phyloP scores from a whole-genome alignment of 1,139 yeast species.

The Blastobotrys indianensis region DNA sequence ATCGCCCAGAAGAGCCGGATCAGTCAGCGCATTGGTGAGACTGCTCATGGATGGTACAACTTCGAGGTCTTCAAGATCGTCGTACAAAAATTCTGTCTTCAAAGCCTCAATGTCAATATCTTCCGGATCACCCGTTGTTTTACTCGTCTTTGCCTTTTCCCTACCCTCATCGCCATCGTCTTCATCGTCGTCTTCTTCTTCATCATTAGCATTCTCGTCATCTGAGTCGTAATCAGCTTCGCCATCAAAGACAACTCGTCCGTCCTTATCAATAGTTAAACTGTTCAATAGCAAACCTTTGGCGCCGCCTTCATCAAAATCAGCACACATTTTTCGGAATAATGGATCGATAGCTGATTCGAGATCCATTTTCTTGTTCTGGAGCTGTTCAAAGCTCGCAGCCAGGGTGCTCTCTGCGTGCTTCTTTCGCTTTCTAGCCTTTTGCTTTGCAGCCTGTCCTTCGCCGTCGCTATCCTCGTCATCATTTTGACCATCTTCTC shows the following conservation, averaged over 20 bases:
- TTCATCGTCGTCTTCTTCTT: slow-evolving; percentile 34
- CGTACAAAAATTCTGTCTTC: slow-evolving; percentile 20
- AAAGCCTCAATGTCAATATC: slow-evolving; percentile 18
- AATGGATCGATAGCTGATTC: slow-evolving; percentile 81
- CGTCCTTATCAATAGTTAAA: slow-evolving; percentile 50
- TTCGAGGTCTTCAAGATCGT: slow-evolving; percentile 37
- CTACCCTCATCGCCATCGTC: slow-evolving; percentile 25
- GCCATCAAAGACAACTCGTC: slow-evolving; percentile 59
- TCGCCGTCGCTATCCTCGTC: slow-evolving; percentile 30
- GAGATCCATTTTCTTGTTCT: slow-evolving; percentile 64
- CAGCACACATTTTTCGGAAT: slow-evolving; percentile 82
- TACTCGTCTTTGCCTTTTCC: slow-evolving; percentile 37
- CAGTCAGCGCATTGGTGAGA: slow-evolving; percentile 52
- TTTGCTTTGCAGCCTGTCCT: slow-evolving; percentile 19
- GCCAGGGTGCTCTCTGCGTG: slow-evolving; percentile 44
- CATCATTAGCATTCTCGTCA: slow-evolving; percentile 24
- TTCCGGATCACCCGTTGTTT: background rate
- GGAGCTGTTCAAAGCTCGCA: slow-evolving; percentile 53
- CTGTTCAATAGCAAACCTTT: slow-evolving; percentile 74
- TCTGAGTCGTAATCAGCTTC: slow-evolving; percentile 27
- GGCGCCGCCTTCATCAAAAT: slow-evolving; percentile 95
- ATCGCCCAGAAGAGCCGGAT: slow-evolving; percentile 30
- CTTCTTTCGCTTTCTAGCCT: slow-evolving; percentile 20
- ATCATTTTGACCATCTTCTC: slow-evolving; percentile 29
- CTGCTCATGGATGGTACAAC: slow-evolving; percentile 62